These are phyloP conservation scores for Termitomyces sp. DNA, from an alignment of 768 basidiomycete genomes.

Conservation along the genomic window DNA sequence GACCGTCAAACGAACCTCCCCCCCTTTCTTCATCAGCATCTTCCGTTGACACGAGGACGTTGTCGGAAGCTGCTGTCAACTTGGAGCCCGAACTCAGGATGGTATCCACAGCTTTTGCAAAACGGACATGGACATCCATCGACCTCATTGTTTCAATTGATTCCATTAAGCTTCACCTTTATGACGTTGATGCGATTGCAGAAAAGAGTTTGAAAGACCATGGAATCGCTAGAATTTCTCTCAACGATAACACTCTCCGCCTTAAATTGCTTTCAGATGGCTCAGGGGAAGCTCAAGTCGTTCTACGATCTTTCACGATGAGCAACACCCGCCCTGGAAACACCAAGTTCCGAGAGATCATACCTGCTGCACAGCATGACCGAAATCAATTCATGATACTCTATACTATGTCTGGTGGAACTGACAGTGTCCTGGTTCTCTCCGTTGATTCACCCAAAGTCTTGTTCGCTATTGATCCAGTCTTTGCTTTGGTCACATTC, in stretches of 20 bases:
- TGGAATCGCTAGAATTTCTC: constrained; percentile 80
- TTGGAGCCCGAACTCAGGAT: neutral
- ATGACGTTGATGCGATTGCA: constrained; percentile 57
- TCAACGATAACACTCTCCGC: constrained; percentile 74
- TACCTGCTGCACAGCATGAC: constrained; percentile 84
- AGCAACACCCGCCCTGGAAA: constrained; percentile 78
- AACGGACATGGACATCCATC: constrained; percentile 53
- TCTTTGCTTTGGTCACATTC: constrained; percentile 85
- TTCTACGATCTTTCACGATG: constrained; percentile 89
- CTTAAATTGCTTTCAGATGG: constrained; percentile 80
- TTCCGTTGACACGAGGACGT: constrained; percentile 5
- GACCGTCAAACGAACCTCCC: constrained; percentile 34
- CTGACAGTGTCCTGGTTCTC: constrained; percentile 55
- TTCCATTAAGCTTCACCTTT: constrained; percentile 80
- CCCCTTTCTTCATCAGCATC: constrained; percentile 21
- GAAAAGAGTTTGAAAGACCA: constrained; percentile 59
- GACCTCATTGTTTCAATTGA: constrained; percentile 71
- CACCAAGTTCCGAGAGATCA: constrained; percentile 89
- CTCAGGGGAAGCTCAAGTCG: constrained; percentile 80
- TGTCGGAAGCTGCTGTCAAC: constrained; percentile 21
- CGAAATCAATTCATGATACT: constrained; percentile 92
- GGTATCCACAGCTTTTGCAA: constrained; percentile 7
- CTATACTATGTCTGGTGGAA: constrained; percentile 70
- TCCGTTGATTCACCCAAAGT: constrained; percentile 91
- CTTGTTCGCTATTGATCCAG: constrained; percentile 88